These are phyloP conservation scores for Teratosphaeria destructans DNA, from an alignment of 2,329 filamentous ascomycete genomes.

Conservation along the genomic window DNA sequence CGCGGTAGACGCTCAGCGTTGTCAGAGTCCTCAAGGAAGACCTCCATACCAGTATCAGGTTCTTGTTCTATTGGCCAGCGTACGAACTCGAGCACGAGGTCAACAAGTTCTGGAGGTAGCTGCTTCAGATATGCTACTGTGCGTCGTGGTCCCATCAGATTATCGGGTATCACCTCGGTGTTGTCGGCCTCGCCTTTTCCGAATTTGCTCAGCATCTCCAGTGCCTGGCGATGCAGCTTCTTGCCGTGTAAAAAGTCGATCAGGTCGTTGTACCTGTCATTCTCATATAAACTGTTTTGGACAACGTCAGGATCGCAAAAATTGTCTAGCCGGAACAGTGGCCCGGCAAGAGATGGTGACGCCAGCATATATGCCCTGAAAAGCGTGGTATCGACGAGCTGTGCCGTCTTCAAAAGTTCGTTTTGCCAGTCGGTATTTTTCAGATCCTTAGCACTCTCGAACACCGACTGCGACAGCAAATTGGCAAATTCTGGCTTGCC, in stretches of 20 bases:
- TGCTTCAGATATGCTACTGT: conserved; percentile 87
- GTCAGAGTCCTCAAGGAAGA: conserved; percentile 87
- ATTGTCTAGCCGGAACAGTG: conserved; percentile 89
- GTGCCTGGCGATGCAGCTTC: conserved; percentile 75
- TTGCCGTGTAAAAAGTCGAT: conserved; percentile 98
- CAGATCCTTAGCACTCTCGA: conserved; percentile 12
- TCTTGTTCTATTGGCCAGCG: conserved; percentile 73
- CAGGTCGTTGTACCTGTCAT: conserved; percentile 78
- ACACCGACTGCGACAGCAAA: conserved; percentile 22
- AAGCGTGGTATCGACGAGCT: conserved; percentile 82
- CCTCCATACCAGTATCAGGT: conserved; percentile 72
- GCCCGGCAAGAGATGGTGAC: conserved; percentile 70
- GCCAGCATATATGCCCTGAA: conserved; percentile 95
- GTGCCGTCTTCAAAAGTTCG: conserved; percentile 65
- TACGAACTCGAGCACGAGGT: conserved; percentile 82
- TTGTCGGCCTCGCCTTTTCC: conserved; percentile 47
- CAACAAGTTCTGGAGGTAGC: conserved; percentile 75
- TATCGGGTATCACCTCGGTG: conserved; percentile 33
- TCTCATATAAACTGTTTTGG: conserved; percentile 82
- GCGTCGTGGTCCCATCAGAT: conserved; percentile 68
- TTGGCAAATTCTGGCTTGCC: conserved; percentile 35
- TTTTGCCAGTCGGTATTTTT: conserved; percentile 51
- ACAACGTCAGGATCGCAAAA: conserved; percentile 95
- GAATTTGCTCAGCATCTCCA: conserved; percentile 73
- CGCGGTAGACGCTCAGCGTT: conserved; percentile 86